Conservation (phyloP, 2,329 filamentous ascomycete genomes). For the Colletotrichum spaethianum region DNA sequence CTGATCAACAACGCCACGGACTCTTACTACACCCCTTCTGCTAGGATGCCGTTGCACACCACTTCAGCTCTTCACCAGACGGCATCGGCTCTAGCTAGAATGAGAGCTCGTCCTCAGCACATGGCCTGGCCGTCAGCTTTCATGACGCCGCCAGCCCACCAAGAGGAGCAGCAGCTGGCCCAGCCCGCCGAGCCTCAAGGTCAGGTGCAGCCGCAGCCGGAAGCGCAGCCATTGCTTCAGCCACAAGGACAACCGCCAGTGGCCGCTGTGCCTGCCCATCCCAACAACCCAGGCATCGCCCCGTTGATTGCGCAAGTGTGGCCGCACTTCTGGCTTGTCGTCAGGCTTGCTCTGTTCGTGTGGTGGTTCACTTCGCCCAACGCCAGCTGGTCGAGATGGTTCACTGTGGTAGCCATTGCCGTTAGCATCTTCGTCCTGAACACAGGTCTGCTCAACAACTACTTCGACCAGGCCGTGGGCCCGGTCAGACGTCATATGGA, state of each 20-base stretch:
- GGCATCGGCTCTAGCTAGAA: constrained; percentile 27
- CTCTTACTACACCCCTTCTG: constrained; percentile 62
- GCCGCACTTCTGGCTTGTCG: constrained; percentile 74
- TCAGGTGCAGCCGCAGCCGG: constrained; percentile 45
- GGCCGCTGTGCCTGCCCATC: constrained; percentile 50
- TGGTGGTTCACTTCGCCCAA: constrained; percentile 75
- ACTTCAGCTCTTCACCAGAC: constrained; percentile 23
- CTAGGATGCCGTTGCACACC: constrained; percentile 42
- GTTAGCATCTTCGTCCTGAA: constrained; percentile 71
- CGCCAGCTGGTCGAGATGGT: constrained; percentile 72
- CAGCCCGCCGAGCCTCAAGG: constrained; percentile 28
- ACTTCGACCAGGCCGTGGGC: constrained; percentile 68
- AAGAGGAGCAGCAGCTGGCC: constrained; percentile 29
- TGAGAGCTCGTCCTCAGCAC: constrained; percentile 36
- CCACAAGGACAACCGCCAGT: constrained; percentile 47
- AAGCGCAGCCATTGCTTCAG: constrained; percentile 48
- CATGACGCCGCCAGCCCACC: constrained; percentile 41
- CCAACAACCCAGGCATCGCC: constrained; percentile 56
- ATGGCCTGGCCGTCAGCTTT: constrained; percentile 32
- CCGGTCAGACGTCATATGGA: constrained; percentile 73
- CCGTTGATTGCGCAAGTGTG: constrained; percentile 62
- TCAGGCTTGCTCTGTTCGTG: constrained; percentile 71
- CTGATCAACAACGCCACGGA: constrained; percentile 67
- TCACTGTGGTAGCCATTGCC: constrained; percentile 68
- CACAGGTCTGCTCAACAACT: constrained; percentile 69